Conservation (phyloP, 345 rosid genomes). For the Rhodomyrtus tomentosa region DNA sequence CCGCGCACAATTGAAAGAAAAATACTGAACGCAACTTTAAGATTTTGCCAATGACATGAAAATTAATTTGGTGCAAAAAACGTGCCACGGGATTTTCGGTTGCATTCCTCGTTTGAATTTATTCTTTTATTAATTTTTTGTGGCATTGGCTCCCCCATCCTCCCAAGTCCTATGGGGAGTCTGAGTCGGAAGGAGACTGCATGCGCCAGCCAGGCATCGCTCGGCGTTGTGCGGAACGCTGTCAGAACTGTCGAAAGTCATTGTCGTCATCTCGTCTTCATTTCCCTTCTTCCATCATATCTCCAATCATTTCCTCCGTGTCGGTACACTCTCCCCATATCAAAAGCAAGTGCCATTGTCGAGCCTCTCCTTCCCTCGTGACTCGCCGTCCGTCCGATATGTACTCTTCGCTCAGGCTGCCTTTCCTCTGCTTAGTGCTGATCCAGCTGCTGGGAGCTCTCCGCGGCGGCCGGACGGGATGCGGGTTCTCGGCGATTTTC, state of each 20-base stretch:
- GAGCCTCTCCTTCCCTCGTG: not conserved
- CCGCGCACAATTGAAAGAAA: too few species aligned
- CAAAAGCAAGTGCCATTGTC: not conserved
- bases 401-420: not conserved
- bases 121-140: not conserved
- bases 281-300: not conserved
- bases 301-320: not conserved
- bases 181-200: too few species aligned
- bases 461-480: not conserved
- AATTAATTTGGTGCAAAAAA: too few species aligned
- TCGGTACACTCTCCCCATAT: not conserved
- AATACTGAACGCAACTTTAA: too few species aligned
- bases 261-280: not conserved
- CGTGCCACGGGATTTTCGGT: not conserved
- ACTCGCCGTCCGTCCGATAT: not conserved
- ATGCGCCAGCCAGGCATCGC: not conserved
- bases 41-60: too few species aligned
- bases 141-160: not conserved
- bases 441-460: not conserved
- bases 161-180: too few species aligned
- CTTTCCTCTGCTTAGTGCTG: not conserved
- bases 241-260: not conserved
- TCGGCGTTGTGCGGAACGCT: not conserved
- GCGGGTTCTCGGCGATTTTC: conserved; percentile 40
- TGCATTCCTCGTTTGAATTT: not conserved